Base-by-base conservation (phyloP, 2,329 filamentous ascomycete species). In the Bertia moriformis region DNA sequence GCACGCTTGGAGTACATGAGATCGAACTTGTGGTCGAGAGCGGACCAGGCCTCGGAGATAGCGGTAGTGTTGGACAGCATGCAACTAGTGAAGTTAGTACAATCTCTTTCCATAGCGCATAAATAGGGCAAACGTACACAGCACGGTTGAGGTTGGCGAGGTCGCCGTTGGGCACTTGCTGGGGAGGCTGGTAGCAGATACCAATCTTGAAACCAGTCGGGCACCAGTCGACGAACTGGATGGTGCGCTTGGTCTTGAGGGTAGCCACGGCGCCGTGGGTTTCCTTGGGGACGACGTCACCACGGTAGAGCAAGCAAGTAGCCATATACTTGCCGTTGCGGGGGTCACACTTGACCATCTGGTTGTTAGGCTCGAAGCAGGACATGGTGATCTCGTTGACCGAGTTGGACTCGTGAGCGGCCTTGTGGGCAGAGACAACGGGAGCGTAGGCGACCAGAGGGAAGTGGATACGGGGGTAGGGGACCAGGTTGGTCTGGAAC, bases 1-100 rank as follows among this genome's bases (percentile, higher is more conserved):
- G 78, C 78, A 48, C 78, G 77, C 71, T 83, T 83, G 63, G 71
- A 78, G 69, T 83, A 81, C 78, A 83, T 83, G 51, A 83, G 77
- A 50, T 83, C 78, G 60, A 83, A 83, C 65, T 83, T 83, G 69
- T 79, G 66, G 61, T 81, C 76, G 15, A 82, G 68, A 51, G 76
- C 75, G 48, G 70, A 74, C 77, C 77, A 82, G 45, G 77, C 77
- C 61, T 82, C 77, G 53, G 76, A 71, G 52, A 82, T 82, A 48
- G 77, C 77, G 42, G 77, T 82, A 48, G 77, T 82, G 32, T 35
- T 35, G 32, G 32, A 35, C 32, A 35, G 32, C 32, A 35, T 35
- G 32, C 32, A 35, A 15, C 67, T 82, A 32, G 18, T 18, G 44
- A 44, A 54, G 48, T 39, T n/a, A 40, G 35, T 15, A 41, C 18